Evolutionary conservation across 73 alveolate species (phyloP).

Genomic region (Stentor coeruleus): DNA sequence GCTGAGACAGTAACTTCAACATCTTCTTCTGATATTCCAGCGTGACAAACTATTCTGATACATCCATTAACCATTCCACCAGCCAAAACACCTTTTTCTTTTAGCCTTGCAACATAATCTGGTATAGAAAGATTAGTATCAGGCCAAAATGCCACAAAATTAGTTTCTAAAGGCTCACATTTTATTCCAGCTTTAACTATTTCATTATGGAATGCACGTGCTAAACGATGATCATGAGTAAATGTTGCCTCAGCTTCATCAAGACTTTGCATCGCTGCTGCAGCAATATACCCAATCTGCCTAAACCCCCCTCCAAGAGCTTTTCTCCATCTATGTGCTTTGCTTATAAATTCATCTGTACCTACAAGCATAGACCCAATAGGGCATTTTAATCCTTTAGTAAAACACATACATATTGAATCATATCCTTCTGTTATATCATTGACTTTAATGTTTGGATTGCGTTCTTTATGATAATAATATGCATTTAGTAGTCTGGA

Average conservation of each 20-base stretch:
- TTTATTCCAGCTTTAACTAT: background rate
- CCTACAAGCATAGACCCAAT: constrained; percentile 62
- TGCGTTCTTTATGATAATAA: background rate
- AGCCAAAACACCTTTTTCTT: background rate
- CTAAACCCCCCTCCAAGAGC: constrained; percentile 61
- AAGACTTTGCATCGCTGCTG: constrained; percentile 32
- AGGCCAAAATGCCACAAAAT: background rate
- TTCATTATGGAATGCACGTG: background rate
- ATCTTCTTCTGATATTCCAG: background rate
- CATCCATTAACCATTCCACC: background rate
- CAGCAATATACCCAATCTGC: constrained; percentile 45
- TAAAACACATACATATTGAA: constrained; percentile 47
- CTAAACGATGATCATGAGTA: constrained; percentile 32
- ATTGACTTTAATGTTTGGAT: constrained; percentile 19
- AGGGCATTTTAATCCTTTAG: constrained; percentile 66
- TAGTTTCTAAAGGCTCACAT: background rate
- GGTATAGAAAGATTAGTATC: background rate
- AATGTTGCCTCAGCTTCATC: constrained; percentile 37
- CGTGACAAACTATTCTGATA: background rate
- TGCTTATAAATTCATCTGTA: constrained; percentile 32
- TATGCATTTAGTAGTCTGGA: constrained; percentile 64
- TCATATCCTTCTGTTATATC: constrained; percentile 44
- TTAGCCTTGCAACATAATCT: background rate
- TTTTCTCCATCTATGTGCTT: constrained; percentile 41
- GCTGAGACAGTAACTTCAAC: background rate